Base-by-base conservation (phyloP, 202 grass and related monocot species). In the Brachypodium distachyon region DNA sequence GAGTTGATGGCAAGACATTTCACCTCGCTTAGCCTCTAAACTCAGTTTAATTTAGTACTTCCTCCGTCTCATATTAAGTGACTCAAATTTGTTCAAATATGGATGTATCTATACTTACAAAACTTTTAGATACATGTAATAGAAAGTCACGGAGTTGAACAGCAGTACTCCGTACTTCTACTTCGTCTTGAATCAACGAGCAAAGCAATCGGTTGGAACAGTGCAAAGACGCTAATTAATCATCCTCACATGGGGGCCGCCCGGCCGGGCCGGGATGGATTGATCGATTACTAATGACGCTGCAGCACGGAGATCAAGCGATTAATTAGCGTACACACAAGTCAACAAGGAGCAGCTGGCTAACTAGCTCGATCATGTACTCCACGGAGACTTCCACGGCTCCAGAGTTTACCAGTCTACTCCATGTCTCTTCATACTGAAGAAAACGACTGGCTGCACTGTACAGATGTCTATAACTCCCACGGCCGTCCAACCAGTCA, bases 1-100 rank as follows among this genome's bases (percentile, higher is more conserved):
- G 74, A 74, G 59, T 68, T 53, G 80, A 79, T 87, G 74, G 19
- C 68, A 80, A 63, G 81, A 76, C 80, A 47, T 47, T 50, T 12
- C 51, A 82, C 85, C 58, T 87, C 69, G 58, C 73, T 82, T 73
- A 36, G 32, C 74, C 70, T 65, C 58, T 76, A 71, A 76, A 75
- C 44, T 50, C 76, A 31, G 42, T 14, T 72, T 74, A 73, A 25
- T 42, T 4, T n/a, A n/a, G n/a, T n/a, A n/a, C n/a, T n/a, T n/a
- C n/a, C n/a, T n/a, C n/a, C n/a, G n/a, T n/a, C n/a, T n/a, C n/a
- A n/a, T n/a, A n/a, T n/a, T n/a, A n/a, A n/a, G n/a, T n/a, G n/a
- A n/a, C n/a, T n/a, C n/a, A n/a, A n/a, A n/a, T n/a, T n/a, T n/a
- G n/a, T n/a, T n/a, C n/a, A n/a, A n/a, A n/a, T n/a, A n/a, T n/a